Conservation (phyloP, 768 basidiomycete species). For the Xerocomellus amylosporus region DNA sequence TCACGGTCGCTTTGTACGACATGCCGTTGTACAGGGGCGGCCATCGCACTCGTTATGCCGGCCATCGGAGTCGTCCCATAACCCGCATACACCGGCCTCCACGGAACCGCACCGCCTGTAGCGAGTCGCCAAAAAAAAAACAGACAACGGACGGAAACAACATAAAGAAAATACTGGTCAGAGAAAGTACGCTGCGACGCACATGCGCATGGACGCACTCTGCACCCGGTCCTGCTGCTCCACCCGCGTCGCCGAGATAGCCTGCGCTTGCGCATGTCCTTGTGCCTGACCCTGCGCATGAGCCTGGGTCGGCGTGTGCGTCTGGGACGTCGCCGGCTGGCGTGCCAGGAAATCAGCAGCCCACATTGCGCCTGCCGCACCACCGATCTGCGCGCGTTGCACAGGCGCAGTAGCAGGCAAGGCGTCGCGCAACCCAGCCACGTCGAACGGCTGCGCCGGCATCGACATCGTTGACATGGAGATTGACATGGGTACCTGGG, state of each 20-base stretch:
- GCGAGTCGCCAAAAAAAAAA: neutral
- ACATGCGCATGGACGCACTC: conserved; percentile 14
- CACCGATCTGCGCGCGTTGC: conserved; percentile 22
- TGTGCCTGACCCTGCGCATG: conserved; percentile 11
- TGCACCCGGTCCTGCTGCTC: conserved; percentile 16
- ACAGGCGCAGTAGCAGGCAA: conserved; percentile 14
- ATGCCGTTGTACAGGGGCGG: conserved; percentile 22
- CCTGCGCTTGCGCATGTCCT: conserved; percentile 2
- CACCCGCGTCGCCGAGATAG: neutral
- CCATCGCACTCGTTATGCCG: conserved; percentile 23
- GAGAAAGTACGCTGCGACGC: neutral
- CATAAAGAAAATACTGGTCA: neutral
- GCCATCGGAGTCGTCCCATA: conserved; percentile 42
- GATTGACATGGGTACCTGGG: conserved; percentile 3
- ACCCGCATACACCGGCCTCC: conserved; percentile 38
- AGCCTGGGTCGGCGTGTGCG: neutral
- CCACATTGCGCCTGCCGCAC: conserved; percentile 42
- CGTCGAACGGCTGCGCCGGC: conserved; percentile 49
- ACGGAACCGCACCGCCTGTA: conserved; percentile 38
- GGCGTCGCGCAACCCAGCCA: conserved; percentile 40
- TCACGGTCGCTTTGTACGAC: conserved; percentile 42
- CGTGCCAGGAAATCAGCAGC: conserved; percentile 55
- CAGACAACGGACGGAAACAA: too few relatives aligned
- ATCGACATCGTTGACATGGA: conserved; percentile 20
- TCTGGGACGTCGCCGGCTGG: conserved; percentile 23